Evolutionary conservation across 2,329 filamentous ascomycete species (phyloP).

Genomic region (Phyllosticta ampelicida): DNA sequence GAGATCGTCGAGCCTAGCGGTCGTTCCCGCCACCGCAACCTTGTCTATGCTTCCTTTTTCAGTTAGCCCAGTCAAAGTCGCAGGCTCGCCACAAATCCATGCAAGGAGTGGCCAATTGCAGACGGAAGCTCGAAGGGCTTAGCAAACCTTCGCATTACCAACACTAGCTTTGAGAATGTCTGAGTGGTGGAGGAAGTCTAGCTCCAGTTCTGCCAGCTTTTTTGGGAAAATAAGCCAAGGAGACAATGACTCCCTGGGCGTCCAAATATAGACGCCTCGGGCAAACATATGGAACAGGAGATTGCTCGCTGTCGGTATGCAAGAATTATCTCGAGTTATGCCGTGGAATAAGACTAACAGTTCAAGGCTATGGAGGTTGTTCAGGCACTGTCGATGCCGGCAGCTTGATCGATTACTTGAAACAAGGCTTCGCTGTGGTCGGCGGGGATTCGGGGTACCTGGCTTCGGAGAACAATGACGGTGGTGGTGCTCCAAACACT

Average conservation of each 20-base stretch:
- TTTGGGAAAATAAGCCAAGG: conserved; percentile 1
- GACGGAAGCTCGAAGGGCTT: neutral
- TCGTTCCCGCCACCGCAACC: neutral
- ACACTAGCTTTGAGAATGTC: neutral
- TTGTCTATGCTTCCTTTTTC: neutral
- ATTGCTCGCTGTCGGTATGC: conserved; percentile 9
- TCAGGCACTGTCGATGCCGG: conserved; percentile 10
- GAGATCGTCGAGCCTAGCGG: neutral
- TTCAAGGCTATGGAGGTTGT: conserved; percentile 11
- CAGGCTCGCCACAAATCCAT: neutral
- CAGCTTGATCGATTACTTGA: conserved; percentile 10
- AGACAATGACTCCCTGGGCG: neutral
- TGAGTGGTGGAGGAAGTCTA: neutral
- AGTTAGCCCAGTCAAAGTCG: neutral
- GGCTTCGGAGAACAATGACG: conserved; percentile 7
- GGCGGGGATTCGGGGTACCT: conserved; percentile 12
- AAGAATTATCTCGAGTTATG: neutral
- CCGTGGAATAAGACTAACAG: neutral
- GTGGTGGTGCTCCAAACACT: conserved; percentile 5
- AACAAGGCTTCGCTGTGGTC: conserved; percentile 12
- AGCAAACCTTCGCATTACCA: neutral
- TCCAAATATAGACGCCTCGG: conserved; percentile 9
- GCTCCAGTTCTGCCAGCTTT: conserved; percentile 6
- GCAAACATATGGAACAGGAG: conserved; percentile 6
- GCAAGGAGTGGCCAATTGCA: neutral